These are phyloP conservation scores for Turnera subulata DNA, from an alignment of 345 rosid species.

Conservation along the genomic window DNA sequence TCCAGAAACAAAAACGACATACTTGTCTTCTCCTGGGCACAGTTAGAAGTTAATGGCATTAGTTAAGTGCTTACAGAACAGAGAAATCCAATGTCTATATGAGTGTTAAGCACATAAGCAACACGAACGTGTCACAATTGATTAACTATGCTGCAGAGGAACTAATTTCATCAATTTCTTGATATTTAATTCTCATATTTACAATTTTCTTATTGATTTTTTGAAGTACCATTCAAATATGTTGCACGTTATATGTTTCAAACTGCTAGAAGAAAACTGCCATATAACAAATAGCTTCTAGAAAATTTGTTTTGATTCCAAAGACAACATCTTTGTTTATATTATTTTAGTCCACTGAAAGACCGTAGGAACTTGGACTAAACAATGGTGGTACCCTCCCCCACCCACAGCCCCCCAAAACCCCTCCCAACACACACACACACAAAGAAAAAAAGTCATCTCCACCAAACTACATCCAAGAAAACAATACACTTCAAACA, in stretches of 20 bases:
- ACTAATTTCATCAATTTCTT: no score
- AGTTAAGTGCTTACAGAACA: conserved; percentile 15
- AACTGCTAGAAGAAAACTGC: not conserved
- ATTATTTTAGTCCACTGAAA: no score
- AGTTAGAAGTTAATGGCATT: conserved; percentile 16
- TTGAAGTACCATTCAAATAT: not conserved
- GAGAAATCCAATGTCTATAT: conserved; percentile 1
- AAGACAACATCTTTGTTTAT: not conserved
- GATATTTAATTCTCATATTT: not conserved
- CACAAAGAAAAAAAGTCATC: no score
- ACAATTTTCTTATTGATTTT: not conserved
- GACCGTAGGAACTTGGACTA: no score
- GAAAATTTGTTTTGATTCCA: not conserved
- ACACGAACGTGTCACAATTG: no score
- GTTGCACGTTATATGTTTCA: not conserved
- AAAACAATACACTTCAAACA: no score
- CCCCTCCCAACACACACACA: no score
- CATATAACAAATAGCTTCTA: not conserved
- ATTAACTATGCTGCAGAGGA: no score
- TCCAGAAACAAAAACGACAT: conserved; percentile 80
- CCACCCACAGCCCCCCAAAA: no score
- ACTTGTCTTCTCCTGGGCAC: conserved; percentile 74
- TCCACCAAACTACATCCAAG: no score
- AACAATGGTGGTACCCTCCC: no score
- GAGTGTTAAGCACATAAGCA: no score